Evolutionary conservation across 1,139 yeast genomes (phyloP).

Genomic region (Debaryomyces sp.): DNA sequence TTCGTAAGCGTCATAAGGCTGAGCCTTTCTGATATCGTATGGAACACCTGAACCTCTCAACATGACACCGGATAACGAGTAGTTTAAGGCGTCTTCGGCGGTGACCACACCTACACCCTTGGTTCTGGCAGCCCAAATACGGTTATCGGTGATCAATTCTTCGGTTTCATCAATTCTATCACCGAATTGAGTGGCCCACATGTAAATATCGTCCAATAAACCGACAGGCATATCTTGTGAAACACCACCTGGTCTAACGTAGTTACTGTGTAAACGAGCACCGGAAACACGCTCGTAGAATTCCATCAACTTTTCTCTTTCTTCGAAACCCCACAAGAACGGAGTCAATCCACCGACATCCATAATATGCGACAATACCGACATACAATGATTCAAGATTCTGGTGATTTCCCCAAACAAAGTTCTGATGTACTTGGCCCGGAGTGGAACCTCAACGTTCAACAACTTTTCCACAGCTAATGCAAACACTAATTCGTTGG

Average conservation of each 20-base stretch:
- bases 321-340: conserved; percentile 93
- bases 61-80: conserved; percentile 85
- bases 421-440: conserved; percentile 85
- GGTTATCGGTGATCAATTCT: conserved; percentile 86
- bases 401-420: conserved; percentile 88
- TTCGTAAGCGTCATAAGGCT: conserved; percentile 90
- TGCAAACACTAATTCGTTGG: conserved; percentile 85
- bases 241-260: conserved; percentile 92
- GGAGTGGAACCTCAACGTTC: conserved; percentile 81
- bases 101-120: conserved; percentile 77
- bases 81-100: conserved; percentile 86
- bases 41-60: conserved; percentile 90
- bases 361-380: conserved; percentile 87
- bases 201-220: conserved; percentile 83
- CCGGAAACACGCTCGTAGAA: conserved; percentile 91
- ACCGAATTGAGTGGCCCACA: conserved; percentile 97
- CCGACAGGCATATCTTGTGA: conserved; percentile 88
- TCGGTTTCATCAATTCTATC: conserved; percentile 91
- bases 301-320: conserved; percentile 91
- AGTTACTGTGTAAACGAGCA: conserved; percentile 87
- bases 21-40: conserved; percentile 82
- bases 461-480: conserved; percentile 85
- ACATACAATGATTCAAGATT: conserved; percentile 83
- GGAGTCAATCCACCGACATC: conserved; percentile 96
- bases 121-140: conserved; percentile 92